Conservation (phyloP, 306 rosid species). For the Lathyrus oleraceus region DNA sequence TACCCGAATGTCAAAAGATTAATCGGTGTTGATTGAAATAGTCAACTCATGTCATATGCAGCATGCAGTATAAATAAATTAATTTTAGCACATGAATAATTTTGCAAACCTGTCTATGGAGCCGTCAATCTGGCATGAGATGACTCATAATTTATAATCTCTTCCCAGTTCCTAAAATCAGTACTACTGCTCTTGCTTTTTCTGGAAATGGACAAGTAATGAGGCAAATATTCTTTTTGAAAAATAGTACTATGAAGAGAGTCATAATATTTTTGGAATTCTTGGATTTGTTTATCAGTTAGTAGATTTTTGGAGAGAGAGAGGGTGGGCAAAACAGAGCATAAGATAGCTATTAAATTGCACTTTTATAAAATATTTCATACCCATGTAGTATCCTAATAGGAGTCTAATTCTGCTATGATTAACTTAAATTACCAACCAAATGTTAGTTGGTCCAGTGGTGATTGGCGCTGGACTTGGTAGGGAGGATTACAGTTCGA, state of each 20-base stretch:
- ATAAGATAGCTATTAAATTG: conserved; percentile 4
- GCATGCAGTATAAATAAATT: conserved; percentile 9
- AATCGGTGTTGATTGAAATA: conserved; percentile 7
- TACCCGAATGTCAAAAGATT: conserved; percentile 1
- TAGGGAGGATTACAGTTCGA: no score
- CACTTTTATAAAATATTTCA: not conserved
- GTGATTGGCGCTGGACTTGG: no score
- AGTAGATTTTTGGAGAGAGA: not conserved
- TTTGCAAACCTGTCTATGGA: not conserved
- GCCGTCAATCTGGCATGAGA: not conserved
- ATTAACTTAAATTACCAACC: not conserved
- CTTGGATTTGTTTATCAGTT: not conserved
- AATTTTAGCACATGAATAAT: not conserved
- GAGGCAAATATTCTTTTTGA: not conserved
- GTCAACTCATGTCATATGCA: not conserved
- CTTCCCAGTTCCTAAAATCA: not conserved
- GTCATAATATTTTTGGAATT: not conserved
- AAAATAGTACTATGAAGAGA: not conserved
- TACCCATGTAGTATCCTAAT: not conserved
- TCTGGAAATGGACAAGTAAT: not conserved
- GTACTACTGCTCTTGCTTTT: not conserved
- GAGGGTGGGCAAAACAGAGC: not conserved
- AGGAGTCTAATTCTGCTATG: conserved; percentile 15
- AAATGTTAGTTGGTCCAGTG: no score
- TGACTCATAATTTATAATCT: not conserved